Evolutionary conservation across 2,329 filamentous ascomycete species (phyloP).

Genomic region (Penicillium frequentans): DNA sequence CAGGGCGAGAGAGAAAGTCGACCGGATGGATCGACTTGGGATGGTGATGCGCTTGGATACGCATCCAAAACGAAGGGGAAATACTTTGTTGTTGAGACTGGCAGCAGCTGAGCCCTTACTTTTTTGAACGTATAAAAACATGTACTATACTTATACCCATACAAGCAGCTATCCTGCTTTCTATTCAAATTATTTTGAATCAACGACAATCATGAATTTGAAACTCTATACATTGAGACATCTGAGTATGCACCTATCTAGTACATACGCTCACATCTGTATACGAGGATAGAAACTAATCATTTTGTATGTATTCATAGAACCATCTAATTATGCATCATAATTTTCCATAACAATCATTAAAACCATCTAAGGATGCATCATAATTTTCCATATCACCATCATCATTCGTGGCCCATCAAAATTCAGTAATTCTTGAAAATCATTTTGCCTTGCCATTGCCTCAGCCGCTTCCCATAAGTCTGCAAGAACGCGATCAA

Average conservation of each 20-base stretch:
- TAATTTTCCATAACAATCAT: too few relatives aligned
- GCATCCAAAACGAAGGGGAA: conserved; percentile 67
- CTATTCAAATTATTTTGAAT: neutral
- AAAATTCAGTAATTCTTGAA: neutral
- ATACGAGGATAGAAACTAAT: too few relatives aligned
- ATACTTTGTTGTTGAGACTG: conserved; percentile 72
- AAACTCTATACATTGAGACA: neutral
- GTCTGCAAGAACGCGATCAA: conserved; percentile 36
- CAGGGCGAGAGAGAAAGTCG: conserved; percentile 27
- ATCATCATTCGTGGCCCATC: neutral
- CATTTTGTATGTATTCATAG: too few relatives aligned
- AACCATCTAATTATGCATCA: too few relatives aligned
- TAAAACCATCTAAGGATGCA: neutral
- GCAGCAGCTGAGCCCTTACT: conserved; percentile 2
- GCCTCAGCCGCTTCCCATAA: conserved; percentile 36
- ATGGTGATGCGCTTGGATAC: conserved; percentile 69
- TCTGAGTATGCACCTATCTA: neutral
- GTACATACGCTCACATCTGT: too few relatives aligned
- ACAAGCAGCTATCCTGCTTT: neutral
- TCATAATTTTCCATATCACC: neutral
- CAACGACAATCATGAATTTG: neutral
- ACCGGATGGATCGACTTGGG: conserved; percentile 53
- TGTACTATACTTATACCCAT: conserved; percentile 2
- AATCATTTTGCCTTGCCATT: conserved; percentile 34
- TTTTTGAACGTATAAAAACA: neutral